A percentile compares a stretch with the other conserved stretches of the same genome.
Evolutionary conservation across 371 early-diverging fungal species (phyloP).

Genomic region (Lichtheimia ornata): DNA sequence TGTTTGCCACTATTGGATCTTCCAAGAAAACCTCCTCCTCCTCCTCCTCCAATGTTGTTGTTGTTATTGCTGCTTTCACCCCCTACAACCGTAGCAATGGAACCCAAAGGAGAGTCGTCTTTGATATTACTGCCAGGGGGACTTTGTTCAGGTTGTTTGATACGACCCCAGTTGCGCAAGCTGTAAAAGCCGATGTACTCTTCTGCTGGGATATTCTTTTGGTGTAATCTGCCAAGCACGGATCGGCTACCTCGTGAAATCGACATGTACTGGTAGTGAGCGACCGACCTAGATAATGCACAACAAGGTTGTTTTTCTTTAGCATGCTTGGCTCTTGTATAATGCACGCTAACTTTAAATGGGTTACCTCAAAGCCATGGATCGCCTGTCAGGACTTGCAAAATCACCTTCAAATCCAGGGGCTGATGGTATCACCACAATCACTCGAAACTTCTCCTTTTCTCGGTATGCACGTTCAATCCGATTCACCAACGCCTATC

Average conservation of each 20-base stretch:
- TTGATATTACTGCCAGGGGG: slow-evolving; percentile 14
- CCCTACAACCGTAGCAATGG: slow-evolving; percentile 10
- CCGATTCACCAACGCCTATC: slow-evolving; percentile 73
- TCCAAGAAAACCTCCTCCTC: background rate
- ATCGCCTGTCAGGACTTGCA: slow-evolving; percentile 45
- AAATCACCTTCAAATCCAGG: slow-evolving; percentile 91
- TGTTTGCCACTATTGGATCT: slow-evolving; percentile 7
- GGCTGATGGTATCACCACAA: slow-evolving; percentile 86
- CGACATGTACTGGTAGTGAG: slow-evolving; percentile 82
- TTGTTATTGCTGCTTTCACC: background rate
- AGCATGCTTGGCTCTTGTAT: background rate
- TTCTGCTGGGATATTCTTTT: slow-evolving; percentile 64
- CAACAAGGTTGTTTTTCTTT: slow-evolving; percentile 28
- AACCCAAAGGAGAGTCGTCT: slow-evolving; percentile 13
- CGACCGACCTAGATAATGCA: slow-evolving; percentile 51
- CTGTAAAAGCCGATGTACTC: slow-evolving; percentile 81
- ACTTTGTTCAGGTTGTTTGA: slow-evolving; percentile 16
- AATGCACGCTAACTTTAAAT: background rate
- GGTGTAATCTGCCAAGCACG: slow-evolving; percentile 61
- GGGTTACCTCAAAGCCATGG: slow-evolving; percentile 41
- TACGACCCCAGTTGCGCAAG: slow-evolving; percentile 69
- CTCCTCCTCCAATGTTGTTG: slow-evolving; percentile 2
- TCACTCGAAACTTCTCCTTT: slow-evolving; percentile 72
- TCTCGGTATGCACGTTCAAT: slow-evolving; percentile 76
- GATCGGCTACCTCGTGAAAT: slow-evolving; percentile 78